A percentile compares a stretch with the other conserved stretches of the same genome.
phyloP scores from a whole-genome alignment of 257 asterid species.

The Solanum gracilifrons region DNA sequence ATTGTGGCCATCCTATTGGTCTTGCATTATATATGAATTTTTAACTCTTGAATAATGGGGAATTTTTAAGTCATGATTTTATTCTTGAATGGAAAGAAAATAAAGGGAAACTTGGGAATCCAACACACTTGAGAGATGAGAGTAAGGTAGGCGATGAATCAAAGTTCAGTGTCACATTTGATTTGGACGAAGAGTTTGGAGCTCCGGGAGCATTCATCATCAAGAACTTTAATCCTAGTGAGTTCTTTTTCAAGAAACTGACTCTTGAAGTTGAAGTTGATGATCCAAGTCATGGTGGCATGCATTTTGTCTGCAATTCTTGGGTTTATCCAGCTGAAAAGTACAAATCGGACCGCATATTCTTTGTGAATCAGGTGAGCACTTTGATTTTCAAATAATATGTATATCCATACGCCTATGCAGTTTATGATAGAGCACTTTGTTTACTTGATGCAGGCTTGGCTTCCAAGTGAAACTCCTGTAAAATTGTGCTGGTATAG shows the following conservation, averaged over 20 bases:
- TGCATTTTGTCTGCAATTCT: constrained; percentile 24
- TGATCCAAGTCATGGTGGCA: constrained; percentile 3
- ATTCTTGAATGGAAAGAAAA: neutral
- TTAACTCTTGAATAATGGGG: neutral
- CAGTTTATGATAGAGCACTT: neutral
- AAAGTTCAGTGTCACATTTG: constrained; percentile 8
- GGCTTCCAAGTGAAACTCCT: constrained; percentile 31
- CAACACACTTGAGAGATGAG: neutral
- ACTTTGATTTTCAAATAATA: neutral
- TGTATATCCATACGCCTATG: neutral
- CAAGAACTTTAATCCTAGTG: constrained; percentile 16
- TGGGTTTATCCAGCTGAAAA: constrained; percentile 26
- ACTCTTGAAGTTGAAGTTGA: constrained; percentile 19
- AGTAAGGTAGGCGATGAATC: neutral
- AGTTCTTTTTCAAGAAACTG: constrained; percentile 28
- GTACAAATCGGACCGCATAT: constrained; percentile 20
- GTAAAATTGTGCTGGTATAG: constrained; percentile 12
- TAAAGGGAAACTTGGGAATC: neutral
- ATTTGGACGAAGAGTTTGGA: constrained; percentile 13
- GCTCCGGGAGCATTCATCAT: constrained; percentile 27
- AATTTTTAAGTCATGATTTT: neutral
- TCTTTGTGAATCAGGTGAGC: constrained; percentile 31
- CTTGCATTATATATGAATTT: neutral
- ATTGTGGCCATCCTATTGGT: neutral
- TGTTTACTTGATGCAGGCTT: constrained; percentile 8